These are phyloP conservation scores for Cercospora nicotianae DNA, from an alignment of 2,329 filamentous ascomycete genomes.

Conservation along the genomic window DNA sequence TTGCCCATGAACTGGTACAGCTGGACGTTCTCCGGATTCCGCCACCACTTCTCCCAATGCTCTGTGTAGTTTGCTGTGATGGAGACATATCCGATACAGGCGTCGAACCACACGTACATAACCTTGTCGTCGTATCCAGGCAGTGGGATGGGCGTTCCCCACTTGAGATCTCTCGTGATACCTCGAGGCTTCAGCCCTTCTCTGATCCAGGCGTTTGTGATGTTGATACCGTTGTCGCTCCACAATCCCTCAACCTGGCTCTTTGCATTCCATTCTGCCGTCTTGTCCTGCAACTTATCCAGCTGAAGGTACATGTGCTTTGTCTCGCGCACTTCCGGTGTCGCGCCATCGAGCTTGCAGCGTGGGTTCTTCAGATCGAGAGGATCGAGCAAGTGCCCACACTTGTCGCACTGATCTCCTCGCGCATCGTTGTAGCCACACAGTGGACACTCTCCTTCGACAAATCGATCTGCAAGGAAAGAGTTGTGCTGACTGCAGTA, in stretches of 20 bases:
- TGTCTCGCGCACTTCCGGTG: conserved; percentile 75
- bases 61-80: conserved; percentile 89
- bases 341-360: conserved; percentile 86
- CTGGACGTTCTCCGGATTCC: conserved; percentile 80
- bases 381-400: conserved; percentile 50
- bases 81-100: conserved; percentile 91
- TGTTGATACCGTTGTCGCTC: conserved; percentile 72
- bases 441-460: conserved; percentile 75
- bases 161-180: conserved; percentile 90
- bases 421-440: conserved; percentile 59
- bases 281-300: conserved; percentile 75
- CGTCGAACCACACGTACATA: conserved; percentile 91
- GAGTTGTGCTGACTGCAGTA: conserved; percentile 68
- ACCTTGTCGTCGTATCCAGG: conserved; percentile 72
- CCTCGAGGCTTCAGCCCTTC: conserved; percentile 82
- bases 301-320: conserved; percentile 90
- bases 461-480: conserved; percentile 83
- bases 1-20: conserved; percentile 97
- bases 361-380: conserved; percentile 72
- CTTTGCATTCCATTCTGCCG: conserved; percentile 75
- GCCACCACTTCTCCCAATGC: conserved; percentile 94
- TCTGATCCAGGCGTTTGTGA: conserved; percentile 77
- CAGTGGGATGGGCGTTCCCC: conserved; percentile 69
- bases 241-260: conserved; percentile 73
- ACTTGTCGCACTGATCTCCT: conserved; percentile 58